Evolutionary conservation across 2,329 filamentous ascomycete species (phyloP).

Genomic region (Tolypocladium ovalisporum): DNA sequence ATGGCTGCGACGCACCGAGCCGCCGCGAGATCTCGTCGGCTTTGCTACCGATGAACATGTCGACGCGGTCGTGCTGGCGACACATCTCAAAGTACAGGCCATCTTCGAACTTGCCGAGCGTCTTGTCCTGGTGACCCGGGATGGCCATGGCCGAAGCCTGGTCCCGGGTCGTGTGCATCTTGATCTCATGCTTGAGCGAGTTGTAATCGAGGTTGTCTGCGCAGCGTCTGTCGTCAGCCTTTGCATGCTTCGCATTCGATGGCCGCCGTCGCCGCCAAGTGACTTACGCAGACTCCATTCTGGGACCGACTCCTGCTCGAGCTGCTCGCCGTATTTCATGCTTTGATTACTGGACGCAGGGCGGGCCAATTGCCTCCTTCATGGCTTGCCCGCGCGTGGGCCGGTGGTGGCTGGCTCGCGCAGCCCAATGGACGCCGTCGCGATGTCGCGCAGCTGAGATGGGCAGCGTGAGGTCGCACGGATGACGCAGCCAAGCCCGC

Average conservation of each 20-base stretch:
- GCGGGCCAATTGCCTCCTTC: neutral
- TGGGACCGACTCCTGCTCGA: slow-evolving; percentile 66
- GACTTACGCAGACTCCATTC: slow-evolving; percentile 67
- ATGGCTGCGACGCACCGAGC: slow-evolving; percentile 38
- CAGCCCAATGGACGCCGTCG: neutral
- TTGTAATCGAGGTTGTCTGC: slow-evolving; percentile 84
- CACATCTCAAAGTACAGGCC: slow-evolving; percentile 61
- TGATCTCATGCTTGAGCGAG: slow-evolving; percentile 75
- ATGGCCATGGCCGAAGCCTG: slow-evolving; percentile 62
- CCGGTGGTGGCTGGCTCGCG: neutral
- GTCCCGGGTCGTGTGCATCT: slow-evolving; percentile 62
- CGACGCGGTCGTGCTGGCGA: slow-evolving; percentile 65
- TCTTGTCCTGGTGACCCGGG: slow-evolving; percentile 54
- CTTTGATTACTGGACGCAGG: neutral
- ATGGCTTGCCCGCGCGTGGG: neutral
- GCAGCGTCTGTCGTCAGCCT: neutral
- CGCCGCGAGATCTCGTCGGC: slow-evolving; percentile 65
- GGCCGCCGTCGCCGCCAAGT: neutral
- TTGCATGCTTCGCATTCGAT: neutral
- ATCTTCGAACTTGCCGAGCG: slow-evolving; percentile 55
- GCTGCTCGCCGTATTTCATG: slow-evolving; percentile 38
- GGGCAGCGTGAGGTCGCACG: neutral
- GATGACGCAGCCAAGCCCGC: neutral
- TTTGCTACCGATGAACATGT: slow-evolving; percentile 71
- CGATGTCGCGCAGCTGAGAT: neutral